Conservation (phyloP, 1,284 basidiomycete species). For the Austroboletus novae-zelandiae region DNA sequence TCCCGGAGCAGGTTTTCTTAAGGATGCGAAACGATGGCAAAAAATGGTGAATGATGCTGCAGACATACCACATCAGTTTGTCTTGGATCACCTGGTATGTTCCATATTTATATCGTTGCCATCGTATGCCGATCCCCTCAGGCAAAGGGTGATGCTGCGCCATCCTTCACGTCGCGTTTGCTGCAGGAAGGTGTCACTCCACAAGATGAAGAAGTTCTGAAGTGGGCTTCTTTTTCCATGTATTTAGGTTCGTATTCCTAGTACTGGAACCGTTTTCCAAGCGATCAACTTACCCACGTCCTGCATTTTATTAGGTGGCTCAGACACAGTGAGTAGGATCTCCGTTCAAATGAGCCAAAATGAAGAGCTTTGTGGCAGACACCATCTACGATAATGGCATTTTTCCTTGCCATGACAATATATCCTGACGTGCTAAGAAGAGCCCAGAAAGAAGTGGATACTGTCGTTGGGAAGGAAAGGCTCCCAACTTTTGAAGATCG, state of each 20-base stretch:
- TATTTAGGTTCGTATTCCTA: conserved; percentile 15
- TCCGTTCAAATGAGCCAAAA: not conserved
- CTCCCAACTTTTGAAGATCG: not conserved
- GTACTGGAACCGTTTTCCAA: no score
- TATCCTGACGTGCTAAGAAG: not conserved
- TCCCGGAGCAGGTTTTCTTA: conserved; percentile 43
- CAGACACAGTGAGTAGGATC: conserved; percentile 11
- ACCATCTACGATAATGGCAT: conserved; percentile 33
- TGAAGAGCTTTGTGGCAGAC: conserved; percentile 21
- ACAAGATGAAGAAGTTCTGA: conserved; percentile 16
- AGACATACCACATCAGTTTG: conserved; percentile 6
- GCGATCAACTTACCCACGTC: not conserved
- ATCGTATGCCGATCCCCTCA: conserved; percentile 13
- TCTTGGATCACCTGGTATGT: conserved; percentile 10
- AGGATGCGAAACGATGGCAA: conserved; percentile 37
- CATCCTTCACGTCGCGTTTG: conserved; percentile 35
- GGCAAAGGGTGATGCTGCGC: conserved; percentile 36
- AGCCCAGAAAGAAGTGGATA: not conserved
- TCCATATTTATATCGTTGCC: conserved; percentile 4
- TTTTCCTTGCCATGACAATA: not conserved
- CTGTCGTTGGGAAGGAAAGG: not conserved
- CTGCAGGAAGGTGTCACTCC: conserved; percentile 4
- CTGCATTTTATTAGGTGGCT: conserved; percentile 12
- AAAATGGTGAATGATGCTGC: conserved; percentile 9
- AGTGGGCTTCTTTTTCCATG: conserved; percentile 13